Evolutionary conservation across 441 rosid genomes (phyloP).

Genomic region (Kokia cookei): DNA sequence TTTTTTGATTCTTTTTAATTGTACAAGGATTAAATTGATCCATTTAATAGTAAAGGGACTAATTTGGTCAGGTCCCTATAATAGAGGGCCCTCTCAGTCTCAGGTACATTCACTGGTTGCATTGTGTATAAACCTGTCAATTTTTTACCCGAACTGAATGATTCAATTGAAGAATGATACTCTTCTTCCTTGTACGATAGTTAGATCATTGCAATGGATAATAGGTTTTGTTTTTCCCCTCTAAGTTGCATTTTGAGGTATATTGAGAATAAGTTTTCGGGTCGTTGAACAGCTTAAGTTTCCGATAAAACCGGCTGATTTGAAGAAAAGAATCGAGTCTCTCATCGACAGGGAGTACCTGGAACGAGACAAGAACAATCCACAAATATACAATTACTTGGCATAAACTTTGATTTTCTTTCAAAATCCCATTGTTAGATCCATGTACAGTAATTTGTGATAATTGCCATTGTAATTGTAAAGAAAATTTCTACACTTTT

Average conservation of each 20-base stretch:
- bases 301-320: slow-evolving; percentile 92
- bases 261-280: background rate
- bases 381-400: slow-evolving; percentile 94
- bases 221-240: background rate
- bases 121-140: background rate
- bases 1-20: no score
- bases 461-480: slow-evolving; percentile 22
- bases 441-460: slow-evolving; percentile 39
- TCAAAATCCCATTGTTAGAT: slow-evolving; percentile 10
- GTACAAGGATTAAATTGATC: no score
- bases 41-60: no score
- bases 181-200: background rate
- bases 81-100: no score
- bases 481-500: no score
- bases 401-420: slow-evolving; percentile 26
- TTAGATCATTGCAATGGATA: background rate
- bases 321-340: slow-evolving; percentile 98
- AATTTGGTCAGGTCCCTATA: no score
- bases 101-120: background rate
- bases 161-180: background rate
- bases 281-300: slow-evolving; percentile 73
- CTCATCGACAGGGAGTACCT: slow-evolving; percentile 96
- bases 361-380: slow-evolving; percentile 97
- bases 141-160: background rate
- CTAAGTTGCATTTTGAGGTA: background rate